Conservation (phyloP, 306 rosid species). For the Fragaria ananassa region DNA sequence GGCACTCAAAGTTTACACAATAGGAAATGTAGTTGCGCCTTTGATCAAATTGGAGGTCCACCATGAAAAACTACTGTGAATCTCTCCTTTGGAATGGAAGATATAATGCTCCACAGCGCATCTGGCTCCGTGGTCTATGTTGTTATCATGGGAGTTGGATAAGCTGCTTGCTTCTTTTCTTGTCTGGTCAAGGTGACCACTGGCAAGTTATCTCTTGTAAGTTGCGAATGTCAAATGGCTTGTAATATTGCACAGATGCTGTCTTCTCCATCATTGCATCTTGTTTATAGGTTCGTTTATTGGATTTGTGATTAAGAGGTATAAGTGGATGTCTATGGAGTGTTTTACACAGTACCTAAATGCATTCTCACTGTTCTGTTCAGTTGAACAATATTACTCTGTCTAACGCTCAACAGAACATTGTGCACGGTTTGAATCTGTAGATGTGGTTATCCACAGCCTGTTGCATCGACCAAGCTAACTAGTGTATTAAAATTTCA, state of each 20-base stretch:
- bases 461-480: not conserved
- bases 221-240: not conserved
- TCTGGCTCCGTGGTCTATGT: too few relatives aligned
- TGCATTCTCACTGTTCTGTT: not conserved
- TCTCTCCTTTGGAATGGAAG: too few relatives aligned
- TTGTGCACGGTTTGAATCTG: not conserved
- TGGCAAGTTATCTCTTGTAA: too few relatives aligned
- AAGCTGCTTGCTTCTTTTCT: too few relatives aligned
- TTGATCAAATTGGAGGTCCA: too few relatives aligned
- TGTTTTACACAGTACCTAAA: not conserved
- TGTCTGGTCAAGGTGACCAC: too few relatives aligned
- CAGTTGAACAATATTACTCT: not conserved
- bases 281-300: constrained; percentile 24
- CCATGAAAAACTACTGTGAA: too few relatives aligned
- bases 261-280: not conserved
- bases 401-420: not conserved
- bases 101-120: too few relatives aligned
- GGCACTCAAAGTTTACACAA: too few relatives aligned
- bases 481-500: not conserved
- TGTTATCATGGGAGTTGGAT: too few relatives aligned
- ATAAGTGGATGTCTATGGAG: not conserved
- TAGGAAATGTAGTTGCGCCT: too few relatives aligned
- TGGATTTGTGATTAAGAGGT: constrained; percentile 15
- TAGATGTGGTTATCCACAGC: not conserved
- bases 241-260: not conserved